Base-by-base conservation (phyloP, 345 rosid genomes). In the Hirschfeldia incana region DNA sequence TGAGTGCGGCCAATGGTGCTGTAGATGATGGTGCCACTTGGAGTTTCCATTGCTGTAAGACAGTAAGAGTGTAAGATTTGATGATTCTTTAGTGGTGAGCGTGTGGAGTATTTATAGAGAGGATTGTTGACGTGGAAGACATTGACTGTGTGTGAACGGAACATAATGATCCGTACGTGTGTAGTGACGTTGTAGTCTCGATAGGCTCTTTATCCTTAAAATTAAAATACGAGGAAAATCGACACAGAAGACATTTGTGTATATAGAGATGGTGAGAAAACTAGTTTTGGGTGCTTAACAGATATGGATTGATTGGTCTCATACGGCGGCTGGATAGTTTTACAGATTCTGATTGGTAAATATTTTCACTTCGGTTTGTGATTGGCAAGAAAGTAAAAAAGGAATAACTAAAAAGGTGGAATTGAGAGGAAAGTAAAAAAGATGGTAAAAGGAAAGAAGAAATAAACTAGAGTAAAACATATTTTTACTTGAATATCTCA, bases 1-100 rank as follows among this genome's bases (percentile, higher is more conserved):
- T 83, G 46, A 33, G 86, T 73, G 32, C 97, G 85, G 70, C 92
- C 97, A 55, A 93, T 72, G 63, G 95, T 84, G 74, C 87, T 78
- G 91, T 82, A 93, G 77, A 90, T 36, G 85, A 93, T 46, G 7
- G 91, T 91, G 46, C 97, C 91, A 16, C 73, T 80, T 4, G 88
- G 95, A 60, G 79, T 69, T 26, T 84, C 86, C 96, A 91, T 91
- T 15, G 74, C 17, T 8, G 53, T 6, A 2, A 21, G 21, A 63
- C 17, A 5, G 53, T 6, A 2, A 21, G 21, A 63, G 5, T 0
- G 11, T 42, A 46, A 46, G 55, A 46, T 21, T 64, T 34, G 73
- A 37, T 70, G 65, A 66, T 0, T n/a, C 0, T 4, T 27, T 42
- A 26, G 29, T 46, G 51, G 37, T 59, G 60, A 53, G n/a, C 0